Evolutionary conservation across 1,139 yeast genomes (phyloP).

Genomic region (Candida dubliniensis): DNA sequence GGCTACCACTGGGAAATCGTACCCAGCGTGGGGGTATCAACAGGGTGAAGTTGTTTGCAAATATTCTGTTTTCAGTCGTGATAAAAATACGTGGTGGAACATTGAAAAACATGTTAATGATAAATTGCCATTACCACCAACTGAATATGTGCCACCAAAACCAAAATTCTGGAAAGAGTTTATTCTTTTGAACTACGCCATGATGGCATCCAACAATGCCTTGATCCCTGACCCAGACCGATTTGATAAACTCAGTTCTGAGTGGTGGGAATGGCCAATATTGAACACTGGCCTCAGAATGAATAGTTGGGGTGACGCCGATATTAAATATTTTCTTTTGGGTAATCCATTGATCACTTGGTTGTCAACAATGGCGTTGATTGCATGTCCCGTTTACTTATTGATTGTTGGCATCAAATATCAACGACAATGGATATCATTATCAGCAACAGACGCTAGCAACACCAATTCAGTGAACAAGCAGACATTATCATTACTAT

Average conservation of each 20-base stretch:
- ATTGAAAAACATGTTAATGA: slow-evolving; percentile 64
- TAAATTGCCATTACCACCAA: slow-evolving; percentile 35
- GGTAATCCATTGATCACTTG: slow-evolving; percentile 71
- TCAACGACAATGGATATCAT: slow-evolving; percentile 31
- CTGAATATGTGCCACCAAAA: slow-evolving; percentile 57
- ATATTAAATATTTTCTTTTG: slow-evolving; percentile 57
- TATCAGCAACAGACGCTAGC: slow-evolving; percentile 12
- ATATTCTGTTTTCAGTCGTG: slow-evolving; percentile 46
- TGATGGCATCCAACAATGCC: slow-evolving; percentile 80
- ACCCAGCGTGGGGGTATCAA: slow-evolving; percentile 79
- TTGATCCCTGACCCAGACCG: slow-evolving; percentile 72
- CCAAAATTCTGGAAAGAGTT: slow-evolving; percentile 73
- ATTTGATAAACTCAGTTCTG: slow-evolving; percentile 60
- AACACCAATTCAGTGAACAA: too few species aligned
- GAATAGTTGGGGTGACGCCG: slow-evolving; percentile 60
- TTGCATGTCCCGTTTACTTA: slow-evolving; percentile 20
- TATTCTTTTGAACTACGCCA: slow-evolving; percentile 65
- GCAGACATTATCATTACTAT: too few species aligned
- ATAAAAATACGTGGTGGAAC: slow-evolving; percentile 81
- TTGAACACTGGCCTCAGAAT: slow-evolving; percentile 62
- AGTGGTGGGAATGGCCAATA: slow-evolving; percentile 85
- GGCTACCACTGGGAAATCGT: slow-evolving; percentile 68
- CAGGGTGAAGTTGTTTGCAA: slow-evolving; percentile 81
- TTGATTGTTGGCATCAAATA: slow-evolving; percentile 25
- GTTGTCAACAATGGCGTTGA: slow-evolving; percentile 44